Evolutionary conservation across 768 basidiomycete species (phyloP), one percentile per base, ranked within the genome.

Genomic region (Clavaria fumosa): DNA sequence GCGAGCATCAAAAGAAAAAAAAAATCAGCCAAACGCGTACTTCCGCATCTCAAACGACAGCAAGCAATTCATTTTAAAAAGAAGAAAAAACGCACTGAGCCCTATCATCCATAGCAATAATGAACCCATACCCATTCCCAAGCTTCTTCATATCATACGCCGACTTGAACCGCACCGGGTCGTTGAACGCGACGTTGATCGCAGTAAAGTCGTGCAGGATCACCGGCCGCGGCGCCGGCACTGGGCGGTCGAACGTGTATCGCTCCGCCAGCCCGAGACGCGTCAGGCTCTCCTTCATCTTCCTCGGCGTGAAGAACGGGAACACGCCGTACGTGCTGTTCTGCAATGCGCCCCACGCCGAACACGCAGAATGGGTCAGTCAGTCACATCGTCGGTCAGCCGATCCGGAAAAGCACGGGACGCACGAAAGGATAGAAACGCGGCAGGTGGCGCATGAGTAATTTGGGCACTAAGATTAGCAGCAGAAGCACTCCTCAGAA

Each of bases 271-370:
- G 37, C 1, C 46, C 50, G 35, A 56, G 63, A 39, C 45, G 51
- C 24, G 53, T 56, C 45, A 47, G 38, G 14, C 28, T 31, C 4
- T 57, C 45, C 39, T 58, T 50, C 60, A 63, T 59, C 36, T 56
- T 52, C 14, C 45, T 42, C 11, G 78, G 78, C 0, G 69, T 69
- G 55, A 74, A 59, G 63, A 81, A 74, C 7, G 81, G 78, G 63
- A 78, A 83, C 44, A 68, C 60, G 1, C 62, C 69, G 47, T 79
- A 77, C 11, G 62, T 53, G 9, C 67, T 72, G 54, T 56, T 63
- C 70, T 47, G 54, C 51, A n/a, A n/a, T n/a, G n/a, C n/a, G n/a
- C n/a, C n/a, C n/a, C n/a, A n/a, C n/a, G n/a, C n/a, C n/a, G n/a
- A n/a, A n/a, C n/a, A n/a, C n/a, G n/a, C n/a, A n/a, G n/a, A n/a